phyloP scores from a whole-genome alignment of 805 yeast genomes.

The Zygosaccharomyces rouxii region DNA sequence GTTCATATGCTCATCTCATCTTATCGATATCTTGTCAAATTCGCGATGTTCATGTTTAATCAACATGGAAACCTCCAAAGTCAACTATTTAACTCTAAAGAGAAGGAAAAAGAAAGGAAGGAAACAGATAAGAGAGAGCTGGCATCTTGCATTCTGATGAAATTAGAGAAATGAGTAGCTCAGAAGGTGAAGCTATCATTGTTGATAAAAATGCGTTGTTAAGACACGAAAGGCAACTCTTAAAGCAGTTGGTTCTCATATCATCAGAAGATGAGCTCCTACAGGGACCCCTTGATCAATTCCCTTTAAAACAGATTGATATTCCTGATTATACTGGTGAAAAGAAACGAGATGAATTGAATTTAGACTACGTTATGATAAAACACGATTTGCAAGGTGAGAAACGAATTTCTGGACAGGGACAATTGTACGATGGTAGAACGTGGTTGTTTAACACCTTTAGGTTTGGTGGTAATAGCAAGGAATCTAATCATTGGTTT shows the following conservation, averaged over 20 bases:
- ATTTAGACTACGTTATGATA: constrained; percentile 17
- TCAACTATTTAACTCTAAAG: not conserved
- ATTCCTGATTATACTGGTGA: constrained; percentile 20
- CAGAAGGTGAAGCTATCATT: constrained; percentile 7
- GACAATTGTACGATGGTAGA: constrained; percentile 38
- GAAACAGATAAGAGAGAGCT: not conserved
- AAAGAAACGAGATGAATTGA: constrained; percentile 5
- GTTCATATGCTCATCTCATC: not conserved
- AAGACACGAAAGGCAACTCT: constrained; percentile 24
- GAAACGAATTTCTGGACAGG: constrained; percentile 39
- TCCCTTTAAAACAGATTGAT: constrained; percentile 19
- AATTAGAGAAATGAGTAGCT: constrained; percentile 3
- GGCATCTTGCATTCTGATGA: not conserved
- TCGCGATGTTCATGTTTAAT: not conserved
- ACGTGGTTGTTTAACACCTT: constrained; percentile 40
- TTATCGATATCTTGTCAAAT: not conserved
- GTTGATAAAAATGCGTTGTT: constrained; percentile 7
- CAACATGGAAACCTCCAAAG: not conserved
- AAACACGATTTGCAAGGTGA: constrained; percentile 45
- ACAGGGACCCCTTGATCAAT: constrained; percentile 21
- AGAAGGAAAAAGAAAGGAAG: not conserved
- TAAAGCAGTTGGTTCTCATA: constrained; percentile 24
- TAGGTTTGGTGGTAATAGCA: constrained; percentile 31
- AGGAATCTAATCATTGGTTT: constrained; percentile 19
- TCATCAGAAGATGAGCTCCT: constrained; percentile 17